Conservation (phyloP, 2,329 filamentous ascomycete species). For the Aspergillus fumigatus region DNA sequence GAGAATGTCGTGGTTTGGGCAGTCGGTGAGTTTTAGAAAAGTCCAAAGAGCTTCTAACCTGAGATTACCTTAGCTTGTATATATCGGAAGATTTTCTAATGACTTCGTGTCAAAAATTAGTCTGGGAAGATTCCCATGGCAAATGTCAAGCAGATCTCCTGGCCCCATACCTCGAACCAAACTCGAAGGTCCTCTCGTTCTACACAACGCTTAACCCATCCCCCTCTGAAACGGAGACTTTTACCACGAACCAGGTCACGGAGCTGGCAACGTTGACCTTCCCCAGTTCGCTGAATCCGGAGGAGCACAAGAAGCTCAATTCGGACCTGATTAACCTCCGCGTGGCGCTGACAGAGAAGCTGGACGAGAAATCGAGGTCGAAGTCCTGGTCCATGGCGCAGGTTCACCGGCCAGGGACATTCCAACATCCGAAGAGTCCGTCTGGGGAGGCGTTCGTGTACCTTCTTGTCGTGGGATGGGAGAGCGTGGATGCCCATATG, state of each 20-base stretch:
- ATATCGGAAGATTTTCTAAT: background rate
- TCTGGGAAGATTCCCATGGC: slow-evolving; percentile 31
- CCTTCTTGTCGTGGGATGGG: slow-evolving; percentile 53
- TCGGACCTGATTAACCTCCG: slow-evolving; percentile 36
- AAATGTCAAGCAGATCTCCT: slow-evolving; percentile 17
- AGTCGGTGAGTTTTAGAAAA: slow-evolving; percentile 25
- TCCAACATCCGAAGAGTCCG: slow-evolving; percentile 32
- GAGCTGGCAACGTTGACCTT: slow-evolving; percentile 48
- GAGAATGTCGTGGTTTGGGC: slow-evolving; percentile 34
- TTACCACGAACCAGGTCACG: slow-evolving; percentile 42
- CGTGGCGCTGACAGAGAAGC: slow-evolving; percentile 27
- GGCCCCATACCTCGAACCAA: slow-evolving; percentile 21
- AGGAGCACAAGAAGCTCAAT: slow-evolving; percentile 25
- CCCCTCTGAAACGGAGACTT: slow-evolving; percentile 21
- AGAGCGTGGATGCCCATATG: slow-evolving; percentile 47
- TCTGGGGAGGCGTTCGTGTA: slow-evolving; percentile 41
- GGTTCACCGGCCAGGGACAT: slow-evolving; percentile 31
- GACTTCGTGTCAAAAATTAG: slow-evolving; percentile 8
- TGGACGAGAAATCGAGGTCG: slow-evolving; percentile 23
- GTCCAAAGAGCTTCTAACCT: background rate
- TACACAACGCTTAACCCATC: slow-evolving; percentile 30
- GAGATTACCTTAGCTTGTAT: no score
- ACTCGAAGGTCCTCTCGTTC: slow-evolving; percentile 20
- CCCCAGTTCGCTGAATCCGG: slow-evolving; percentile 26
- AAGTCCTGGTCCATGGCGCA: slow-evolving; percentile 34